These are phyloP conservation scores for Phytophthora niederhauseri DNA, from an alignment of 352 stramenopile species.

Conservation along the genomic window DNA sequence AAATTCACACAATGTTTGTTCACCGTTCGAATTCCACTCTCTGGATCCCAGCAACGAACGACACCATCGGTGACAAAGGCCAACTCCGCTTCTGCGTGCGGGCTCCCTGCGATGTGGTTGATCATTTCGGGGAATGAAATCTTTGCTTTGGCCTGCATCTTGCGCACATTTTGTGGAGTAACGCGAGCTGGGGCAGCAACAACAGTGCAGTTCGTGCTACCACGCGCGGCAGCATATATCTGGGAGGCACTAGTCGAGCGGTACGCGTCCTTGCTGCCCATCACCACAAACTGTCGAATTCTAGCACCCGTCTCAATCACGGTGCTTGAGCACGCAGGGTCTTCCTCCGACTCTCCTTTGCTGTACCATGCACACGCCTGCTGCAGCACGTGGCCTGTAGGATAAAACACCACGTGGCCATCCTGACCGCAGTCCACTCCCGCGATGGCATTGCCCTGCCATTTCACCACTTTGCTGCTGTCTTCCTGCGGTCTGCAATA, in stretches of 20 bases:
- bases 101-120: conserved; percentile 65
- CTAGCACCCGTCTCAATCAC: conserved; percentile 55
- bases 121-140: conserved; percentile 64
- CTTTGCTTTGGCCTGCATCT: conserved; percentile 48
- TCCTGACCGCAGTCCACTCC: conserved; percentile 38
- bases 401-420: conserved; percentile 69
- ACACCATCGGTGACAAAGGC: conserved; percentile 62
- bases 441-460: conserved; percentile 71
- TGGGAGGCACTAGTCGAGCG: conserved; percentile 33
- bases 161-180: conserved; percentile 22
- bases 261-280: conserved; percentile 55
- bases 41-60: conserved; percentile 58
- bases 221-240: conserved; percentile 51
- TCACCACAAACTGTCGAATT: conserved; percentile 67
- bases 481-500: conserved; percentile 31
- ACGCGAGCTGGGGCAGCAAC: conserved; percentile 34
- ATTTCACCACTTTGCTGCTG: conserved; percentile 42
- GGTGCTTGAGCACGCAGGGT: conserved; percentile 38
- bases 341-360: conserved; percentile 25
- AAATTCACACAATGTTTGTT: conserved; percentile 23
- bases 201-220: conserved; percentile 48
- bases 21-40: conserved; percentile 46
- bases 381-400: conserved; percentile 67
- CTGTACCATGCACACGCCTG: conserved; percentile 63
- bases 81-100: conserved; percentile 63